These are phyloP conservation scores for Chrysanthemum makinoi DNA, from an alignment of 129 eudicot species.

Conservation along the genomic window DNA sequence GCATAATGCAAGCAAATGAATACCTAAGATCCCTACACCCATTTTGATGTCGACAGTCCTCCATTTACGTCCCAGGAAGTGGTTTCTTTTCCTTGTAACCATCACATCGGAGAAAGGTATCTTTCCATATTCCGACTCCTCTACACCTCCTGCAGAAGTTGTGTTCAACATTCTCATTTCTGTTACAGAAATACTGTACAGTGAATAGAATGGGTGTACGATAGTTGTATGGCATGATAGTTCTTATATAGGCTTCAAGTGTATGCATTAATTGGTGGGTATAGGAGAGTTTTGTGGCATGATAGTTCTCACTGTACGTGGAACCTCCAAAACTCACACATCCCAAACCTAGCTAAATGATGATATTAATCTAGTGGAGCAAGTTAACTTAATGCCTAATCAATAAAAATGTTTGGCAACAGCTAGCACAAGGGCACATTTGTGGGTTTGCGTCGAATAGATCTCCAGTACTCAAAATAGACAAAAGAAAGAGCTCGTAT, in stretches of 20 bases:
- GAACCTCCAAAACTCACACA: conserved; percentile 4
- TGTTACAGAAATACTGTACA: background rate
- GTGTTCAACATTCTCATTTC: background rate
- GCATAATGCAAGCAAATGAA: background rate
- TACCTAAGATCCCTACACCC: background rate
- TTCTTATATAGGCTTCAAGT: background rate
- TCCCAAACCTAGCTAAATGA: background rate
- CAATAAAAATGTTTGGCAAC: background rate
- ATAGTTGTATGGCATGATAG: background rate
- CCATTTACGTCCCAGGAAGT: conserved; percentile 16
- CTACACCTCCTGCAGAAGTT: background rate
- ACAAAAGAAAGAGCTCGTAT: too few relatives aligned
- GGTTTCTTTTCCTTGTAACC: conserved; percentile 12
- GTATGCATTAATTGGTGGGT: background rate
- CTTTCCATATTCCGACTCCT: background rate
- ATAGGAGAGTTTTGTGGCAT: background rate
- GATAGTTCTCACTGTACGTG: background rate
- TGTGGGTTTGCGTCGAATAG: too few relatives aligned
- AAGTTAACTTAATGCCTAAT: background rate
- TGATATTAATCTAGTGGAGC: background rate
- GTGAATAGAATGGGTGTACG: too few relatives aligned
- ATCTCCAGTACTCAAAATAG: too few relatives aligned
- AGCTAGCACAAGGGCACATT: too few relatives aligned
- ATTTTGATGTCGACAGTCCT: conserved; percentile 7
- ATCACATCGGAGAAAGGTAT: conserved; percentile 4